Evolutionary conservation across 306 rosid species (phyloP).

Genomic region (Abrus pulchellus): DNA sequence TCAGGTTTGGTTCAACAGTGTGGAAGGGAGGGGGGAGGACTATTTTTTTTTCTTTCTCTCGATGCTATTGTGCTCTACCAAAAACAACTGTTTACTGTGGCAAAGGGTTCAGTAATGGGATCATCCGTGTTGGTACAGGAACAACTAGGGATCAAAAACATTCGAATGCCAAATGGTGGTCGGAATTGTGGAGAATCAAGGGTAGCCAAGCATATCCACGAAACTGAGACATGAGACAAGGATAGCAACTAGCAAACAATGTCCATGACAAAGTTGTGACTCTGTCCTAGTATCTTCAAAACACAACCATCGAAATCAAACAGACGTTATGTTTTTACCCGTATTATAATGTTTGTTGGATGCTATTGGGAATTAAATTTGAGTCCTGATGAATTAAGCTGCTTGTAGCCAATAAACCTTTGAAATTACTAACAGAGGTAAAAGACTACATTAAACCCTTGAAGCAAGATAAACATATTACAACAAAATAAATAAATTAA

Average conservation of each 20-base stretch:
- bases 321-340: neutral
- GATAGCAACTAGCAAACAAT: too few relatives aligned
- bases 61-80: neutral
- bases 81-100: neutral
- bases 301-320: constrained; percentile 7
- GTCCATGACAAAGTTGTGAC: too few relatives aligned
- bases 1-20: too few relatives aligned
- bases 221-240: neutral
- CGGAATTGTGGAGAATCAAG: constrained; percentile 12
- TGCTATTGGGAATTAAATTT: neutral
- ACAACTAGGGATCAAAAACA: neutral
- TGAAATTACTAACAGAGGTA: neutral
- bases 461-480: constrained; percentile 29
- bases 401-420: neutral
- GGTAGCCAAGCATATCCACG: constrained; percentile 10
- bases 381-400: neutral
- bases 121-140: neutral
- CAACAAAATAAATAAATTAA: neutral
- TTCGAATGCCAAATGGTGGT: neutral
- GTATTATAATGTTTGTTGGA: neutral
- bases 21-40: too few relatives aligned
- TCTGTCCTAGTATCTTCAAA: neutral
- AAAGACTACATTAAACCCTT: constrained; percentile 22
- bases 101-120: neutral
- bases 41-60: too few relatives aligned